These are phyloP conservation scores for Citrullus colocynthis DNA, from an alignment of 306 rosid species.

Conservation along the genomic window DNA sequence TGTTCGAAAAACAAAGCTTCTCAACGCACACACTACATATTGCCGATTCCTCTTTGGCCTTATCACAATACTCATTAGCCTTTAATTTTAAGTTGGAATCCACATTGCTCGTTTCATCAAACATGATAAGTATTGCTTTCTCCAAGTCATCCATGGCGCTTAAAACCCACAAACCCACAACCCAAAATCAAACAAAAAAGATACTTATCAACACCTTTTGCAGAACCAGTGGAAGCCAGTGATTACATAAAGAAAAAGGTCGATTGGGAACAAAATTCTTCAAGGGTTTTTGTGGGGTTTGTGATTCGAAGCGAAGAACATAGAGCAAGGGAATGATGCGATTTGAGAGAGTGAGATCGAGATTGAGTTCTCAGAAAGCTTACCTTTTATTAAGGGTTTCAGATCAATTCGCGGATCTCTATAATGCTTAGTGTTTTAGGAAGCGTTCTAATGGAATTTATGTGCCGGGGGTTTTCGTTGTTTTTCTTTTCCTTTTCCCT, in stretches of 20 bases:
- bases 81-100: conserved; percentile 52
- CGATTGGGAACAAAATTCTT: neutral
- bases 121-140: conserved; percentile 63
- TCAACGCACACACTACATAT: conserved; percentile 66
- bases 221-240: conserved; percentile 9
- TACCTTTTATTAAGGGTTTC: conserved; percentile 18
- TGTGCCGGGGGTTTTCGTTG: conserved; percentile 12
- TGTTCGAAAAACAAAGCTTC: conserved; percentile 49
- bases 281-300: conserved; percentile 6
- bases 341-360: conserved; percentile 2
- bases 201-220: neutral
- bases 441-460: neutral
- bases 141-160: conserved; percentile 78
- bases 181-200: neutral
- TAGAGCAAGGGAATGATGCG: neutral
- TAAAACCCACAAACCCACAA: neutral
- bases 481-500: neutral
- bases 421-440: conserved; percentile 9
- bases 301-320: neutral
- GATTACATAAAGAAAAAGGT: neutral
- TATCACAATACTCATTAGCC: conserved; percentile 53
- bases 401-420: conserved; percentile 23
- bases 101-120: conserved; percentile 64
- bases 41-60: conserved; percentile 49
- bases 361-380: conserved; percentile 16